Evolutionary conservation across 306 rosid species (phyloP), one percentile per base, ranked within the genome.

Genomic region (Crataegus laevigata): DNA sequence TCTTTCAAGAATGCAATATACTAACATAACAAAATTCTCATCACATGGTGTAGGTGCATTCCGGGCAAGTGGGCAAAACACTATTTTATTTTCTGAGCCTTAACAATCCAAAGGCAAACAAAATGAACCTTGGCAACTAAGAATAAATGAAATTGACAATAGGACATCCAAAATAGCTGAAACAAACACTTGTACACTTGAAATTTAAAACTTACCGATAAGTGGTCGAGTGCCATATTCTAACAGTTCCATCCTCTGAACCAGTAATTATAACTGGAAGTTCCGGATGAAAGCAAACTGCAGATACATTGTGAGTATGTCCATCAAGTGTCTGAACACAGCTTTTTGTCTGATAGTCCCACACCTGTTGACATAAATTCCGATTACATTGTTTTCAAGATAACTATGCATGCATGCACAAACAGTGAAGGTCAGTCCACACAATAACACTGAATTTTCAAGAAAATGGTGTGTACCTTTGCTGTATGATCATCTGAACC

Each of bases 321-420:
- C 99, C 97, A n/a, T 94, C 99, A 67, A 94, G 92, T 66, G 97
- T 94, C 84, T 94, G 99, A 83, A 94, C 99, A 82, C 99, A 94
- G 79, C 93, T 94, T 87, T 87, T 94, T 81, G 99, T 90, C 83
- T 94, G 99, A 88, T 94, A 94, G 81, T 94, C 99, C 99, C 99
- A 94, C 66, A 94, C 99, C 99, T 94, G 83, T 75, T 86, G 69
- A 77, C 81, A 90, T 21, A 70, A 74, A 69, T 51, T 25, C 59
- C 2, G 11, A 40, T 75, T 75, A 75, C 54, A 62, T 32, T 34
- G 15, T n/a, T 78, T 34, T 50, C 81, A 78, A 51, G 52, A 26
- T 34, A 55, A 52, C 18, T 14, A 58, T 76, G 40, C 34, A 42
- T 19, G 38, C 28, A 61, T n/a, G 66, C 13, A 34, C 51, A 70